Evolutionary conservation across 228 moss, liverwort and hornwort genomes (phyloP).

Genomic region (Sphagnum magellanicum): DNA sequence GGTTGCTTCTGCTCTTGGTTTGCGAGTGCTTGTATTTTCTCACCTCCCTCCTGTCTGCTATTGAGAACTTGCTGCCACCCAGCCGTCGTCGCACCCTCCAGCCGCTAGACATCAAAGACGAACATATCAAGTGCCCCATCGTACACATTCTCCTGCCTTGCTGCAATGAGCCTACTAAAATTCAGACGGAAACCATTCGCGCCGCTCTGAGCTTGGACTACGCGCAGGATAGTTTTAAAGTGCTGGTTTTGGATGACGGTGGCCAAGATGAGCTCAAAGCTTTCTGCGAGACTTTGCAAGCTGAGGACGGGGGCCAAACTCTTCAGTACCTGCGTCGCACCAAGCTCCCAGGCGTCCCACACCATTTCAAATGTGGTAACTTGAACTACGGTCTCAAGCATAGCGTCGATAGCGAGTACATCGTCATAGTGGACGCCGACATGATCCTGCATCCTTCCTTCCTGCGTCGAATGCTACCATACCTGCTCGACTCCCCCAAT

Average conservation of each 20-base stretch:
- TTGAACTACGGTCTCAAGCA: constrained; percentile 37
- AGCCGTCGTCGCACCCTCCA: constrained; percentile 10
- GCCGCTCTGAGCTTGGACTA: constrained; percentile 42
- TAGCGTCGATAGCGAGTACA: constrained; percentile 20
- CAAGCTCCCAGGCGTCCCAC: constrained; percentile 32
- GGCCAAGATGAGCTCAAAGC: constrained; percentile 35
- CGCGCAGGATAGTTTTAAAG: constrained; percentile 31
- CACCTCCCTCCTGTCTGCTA: constrained; percentile 10
- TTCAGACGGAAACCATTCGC: constrained; percentile 21
- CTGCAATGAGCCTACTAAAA: constrained; percentile 36
- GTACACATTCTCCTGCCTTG: constrained; percentile 24
- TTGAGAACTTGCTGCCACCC: constrained; percentile 27
- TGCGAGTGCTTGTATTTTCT: constrained; percentile 26
- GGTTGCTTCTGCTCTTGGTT: constrained; percentile 24
- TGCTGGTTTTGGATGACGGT: constrained; percentile 46
- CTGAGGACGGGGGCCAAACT: constrained; percentile 19
- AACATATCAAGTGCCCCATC: constrained; percentile 12
- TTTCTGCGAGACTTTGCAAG: constrained; percentile 20
- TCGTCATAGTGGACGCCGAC: constrained; percentile 49
- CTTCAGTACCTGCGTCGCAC: constrained; percentile 6
- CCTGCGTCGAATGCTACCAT: constrained; percentile 16
- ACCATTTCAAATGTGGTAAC: constrained; percentile 55
- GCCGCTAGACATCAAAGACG: constrained; percentile 4
- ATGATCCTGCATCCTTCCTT: constrained; percentile 35
- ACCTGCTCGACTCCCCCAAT: constrained; percentile 24